A percentile compares a stretch with the other conserved stretches of the same genome.
These are phyloP conservation scores for Myriangium duriaei DNA, from an alignment of 2,329 filamentous ascomycete species.

Conservation along the genomic window DNA sequence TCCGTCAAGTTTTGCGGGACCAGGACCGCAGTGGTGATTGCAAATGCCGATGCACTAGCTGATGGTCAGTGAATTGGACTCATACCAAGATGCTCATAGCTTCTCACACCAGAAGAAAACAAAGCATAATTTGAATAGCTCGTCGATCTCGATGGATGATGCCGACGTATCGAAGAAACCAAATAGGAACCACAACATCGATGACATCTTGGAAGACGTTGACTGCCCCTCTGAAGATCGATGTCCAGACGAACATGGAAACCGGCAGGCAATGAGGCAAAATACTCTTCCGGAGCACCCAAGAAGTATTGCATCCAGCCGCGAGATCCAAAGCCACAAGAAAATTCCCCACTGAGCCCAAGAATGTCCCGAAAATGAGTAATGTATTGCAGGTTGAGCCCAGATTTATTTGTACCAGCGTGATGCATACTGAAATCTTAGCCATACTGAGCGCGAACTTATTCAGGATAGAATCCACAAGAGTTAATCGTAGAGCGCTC, in stretches of 20 bases:
- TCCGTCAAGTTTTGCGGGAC: too few relatives aligned
- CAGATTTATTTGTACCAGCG: conserved; percentile 5
- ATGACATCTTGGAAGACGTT: conserved; percentile 4
- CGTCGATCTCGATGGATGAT: conserved; percentile 5
- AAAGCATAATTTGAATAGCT: conserved; percentile 4
- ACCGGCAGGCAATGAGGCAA: conserved; percentile 1
- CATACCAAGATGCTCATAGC: too few relatives aligned
- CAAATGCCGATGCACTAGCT: conserved; percentile 1
- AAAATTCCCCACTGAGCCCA: conserved; percentile 1
- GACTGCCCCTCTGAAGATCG: background rate
- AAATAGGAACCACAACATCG: conserved; percentile 6
- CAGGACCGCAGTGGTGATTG: background rate
- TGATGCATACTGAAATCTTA: conserved; percentile 5
- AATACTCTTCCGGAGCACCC: conserved; percentile 1
- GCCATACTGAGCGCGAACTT: conserved; percentile 2
- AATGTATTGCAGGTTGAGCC: conserved; percentile 1
- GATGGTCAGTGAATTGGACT: too few relatives aligned
- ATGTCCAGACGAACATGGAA: background rate
- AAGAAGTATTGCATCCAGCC: conserved; percentile 1
- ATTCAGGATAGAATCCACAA: conserved; percentile 2
- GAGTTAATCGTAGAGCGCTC: conserved; percentile 1
- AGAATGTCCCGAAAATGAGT: conserved; percentile 1
- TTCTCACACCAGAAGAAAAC: conserved; percentile 4
- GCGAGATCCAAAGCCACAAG: conserved; percentile 1
- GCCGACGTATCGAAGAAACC: conserved; percentile 4